These are phyloP conservation scores for Penicillium sp. DNA, from an alignment of 2,329 filamentous ascomycete genomes.

Conservation along the genomic window DNA sequence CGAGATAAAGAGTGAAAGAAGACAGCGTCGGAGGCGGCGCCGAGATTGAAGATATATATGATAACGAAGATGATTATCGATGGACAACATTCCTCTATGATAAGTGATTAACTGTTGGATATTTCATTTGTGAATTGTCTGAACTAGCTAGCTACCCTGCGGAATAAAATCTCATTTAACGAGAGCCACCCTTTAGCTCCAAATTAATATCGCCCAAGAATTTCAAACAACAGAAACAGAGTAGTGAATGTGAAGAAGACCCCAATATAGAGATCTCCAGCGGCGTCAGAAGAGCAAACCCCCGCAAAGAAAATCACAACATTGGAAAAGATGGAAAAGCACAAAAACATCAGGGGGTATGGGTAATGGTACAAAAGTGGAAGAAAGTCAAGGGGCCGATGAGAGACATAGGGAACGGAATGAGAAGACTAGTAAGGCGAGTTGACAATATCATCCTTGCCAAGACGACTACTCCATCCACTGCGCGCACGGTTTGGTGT, in stretches of 20 bases:
- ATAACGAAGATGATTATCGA: background rate
- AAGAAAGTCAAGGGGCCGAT: slow-evolving; percentile 9
- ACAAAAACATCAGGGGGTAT: slow-evolving; percentile 32
- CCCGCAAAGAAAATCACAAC: slow-evolving; percentile 2
- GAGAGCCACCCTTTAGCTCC: background rate
- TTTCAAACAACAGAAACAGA: background rate
- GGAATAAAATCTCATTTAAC: background rate
- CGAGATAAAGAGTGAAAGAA: background rate
- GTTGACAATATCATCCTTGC: slow-evolving; percentile 81
- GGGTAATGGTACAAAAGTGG: slow-evolving; percentile 26
- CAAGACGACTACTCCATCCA: slow-evolving; percentile 51
- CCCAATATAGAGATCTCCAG: background rate
- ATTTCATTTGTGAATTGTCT: background rate
- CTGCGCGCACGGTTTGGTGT: slow-evolving; percentile 43
- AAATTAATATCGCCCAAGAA: background rate
- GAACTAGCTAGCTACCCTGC: slow-evolving; percentile 3
- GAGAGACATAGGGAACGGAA: background rate
- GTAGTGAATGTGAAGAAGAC: background rate
- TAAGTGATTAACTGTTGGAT: background rate
- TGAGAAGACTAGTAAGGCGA: slow-evolving; percentile 54
- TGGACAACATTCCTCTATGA: background rate
- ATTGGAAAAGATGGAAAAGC: slow-evolving; percentile 1
- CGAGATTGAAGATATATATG: background rate
- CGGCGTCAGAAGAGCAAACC: background rate
- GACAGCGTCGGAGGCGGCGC: background rate